Evolutionary conservation across 306 rosid species (phyloP).

Genomic region (Cicer bijugum): DNA sequence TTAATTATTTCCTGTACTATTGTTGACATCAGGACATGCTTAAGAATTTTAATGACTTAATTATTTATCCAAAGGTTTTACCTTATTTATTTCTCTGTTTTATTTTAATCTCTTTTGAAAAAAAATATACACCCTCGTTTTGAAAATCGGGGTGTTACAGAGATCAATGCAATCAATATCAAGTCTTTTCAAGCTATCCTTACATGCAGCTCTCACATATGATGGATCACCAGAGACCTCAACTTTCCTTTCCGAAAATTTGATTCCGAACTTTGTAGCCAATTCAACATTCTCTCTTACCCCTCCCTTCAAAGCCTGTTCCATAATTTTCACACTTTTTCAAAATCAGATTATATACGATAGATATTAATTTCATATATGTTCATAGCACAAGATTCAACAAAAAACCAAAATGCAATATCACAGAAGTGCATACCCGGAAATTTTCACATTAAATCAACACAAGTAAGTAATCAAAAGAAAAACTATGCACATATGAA

Average conservation of each 20-base stretch:
- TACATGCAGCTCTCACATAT: constrained; percentile 71
- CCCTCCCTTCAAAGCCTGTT: constrained; percentile 52
- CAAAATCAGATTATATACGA: neutral
- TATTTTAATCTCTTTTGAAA: no score
- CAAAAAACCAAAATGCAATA: neutral
- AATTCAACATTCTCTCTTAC: constrained; percentile 54
- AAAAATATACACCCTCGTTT: no score
- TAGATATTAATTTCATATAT: neutral
- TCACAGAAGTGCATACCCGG: neutral
- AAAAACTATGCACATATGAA: no score
- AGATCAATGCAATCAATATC: constrained; percentile 65
- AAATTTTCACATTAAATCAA: neutral
- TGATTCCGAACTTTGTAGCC: constrained; percentile 66
- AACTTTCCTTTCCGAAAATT: constrained; percentile 11
- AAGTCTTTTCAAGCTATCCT: constrained; percentile 70
- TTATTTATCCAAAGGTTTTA: no score
- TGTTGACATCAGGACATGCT: no score
- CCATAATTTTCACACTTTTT: neutral
- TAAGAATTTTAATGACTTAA: no score
- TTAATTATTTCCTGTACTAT: no score
- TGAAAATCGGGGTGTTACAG: no score
- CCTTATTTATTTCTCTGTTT: no score
- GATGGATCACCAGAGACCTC: constrained; percentile 64
- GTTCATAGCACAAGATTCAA: neutral
- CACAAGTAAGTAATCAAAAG: no score